Evolutionary conservation across 2,329 filamentous ascomycete genomes (phyloP).

Genomic region (Arthrobotrys megalospora): DNA sequence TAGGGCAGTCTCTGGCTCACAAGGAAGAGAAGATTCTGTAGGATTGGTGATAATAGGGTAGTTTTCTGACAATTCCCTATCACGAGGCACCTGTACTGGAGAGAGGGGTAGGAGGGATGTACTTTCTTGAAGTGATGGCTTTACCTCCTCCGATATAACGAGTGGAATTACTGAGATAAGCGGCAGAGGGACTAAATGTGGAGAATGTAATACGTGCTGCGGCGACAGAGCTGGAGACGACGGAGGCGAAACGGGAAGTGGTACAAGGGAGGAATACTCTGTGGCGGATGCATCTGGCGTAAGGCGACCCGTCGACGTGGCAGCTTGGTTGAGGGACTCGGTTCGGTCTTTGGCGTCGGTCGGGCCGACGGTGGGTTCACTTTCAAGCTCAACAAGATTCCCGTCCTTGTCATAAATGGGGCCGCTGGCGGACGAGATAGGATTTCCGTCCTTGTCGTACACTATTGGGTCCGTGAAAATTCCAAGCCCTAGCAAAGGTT

Average conservation of each 20-base stretch:
- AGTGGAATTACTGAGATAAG: neutral
- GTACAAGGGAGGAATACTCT: neutral
- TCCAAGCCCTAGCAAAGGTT: conserved; percentile 11
- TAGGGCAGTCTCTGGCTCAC: neutral
- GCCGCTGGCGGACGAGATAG: neutral
- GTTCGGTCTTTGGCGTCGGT: neutral
- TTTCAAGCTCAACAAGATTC: conserved; percentile 11
- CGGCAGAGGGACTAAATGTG: conserved; percentile 18
- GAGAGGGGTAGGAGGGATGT: neutral
- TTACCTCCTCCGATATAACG: neutral
- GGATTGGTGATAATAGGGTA: conserved; percentile 13
- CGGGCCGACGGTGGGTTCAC: conserved; percentile 9
- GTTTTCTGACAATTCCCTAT: conserved; percentile 28
- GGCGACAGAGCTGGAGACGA: conserved; percentile 3
- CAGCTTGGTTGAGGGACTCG: neutral
- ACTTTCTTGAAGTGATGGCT: neutral
- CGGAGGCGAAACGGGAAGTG: conserved; percentile 37
- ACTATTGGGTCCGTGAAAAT: conserved; percentile 4
- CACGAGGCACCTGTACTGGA: neutral
- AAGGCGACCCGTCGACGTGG: neutral
- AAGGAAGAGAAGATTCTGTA: neutral
- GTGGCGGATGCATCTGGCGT: neutral
- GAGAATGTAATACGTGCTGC: neutral
- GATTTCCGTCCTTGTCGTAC: conserved; percentile 42
- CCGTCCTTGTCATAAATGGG: conserved; percentile 37